phyloP scores from a whole-genome alignment of 192 early-diverging fungal species.

The Paraglomus occultum region DNA sequence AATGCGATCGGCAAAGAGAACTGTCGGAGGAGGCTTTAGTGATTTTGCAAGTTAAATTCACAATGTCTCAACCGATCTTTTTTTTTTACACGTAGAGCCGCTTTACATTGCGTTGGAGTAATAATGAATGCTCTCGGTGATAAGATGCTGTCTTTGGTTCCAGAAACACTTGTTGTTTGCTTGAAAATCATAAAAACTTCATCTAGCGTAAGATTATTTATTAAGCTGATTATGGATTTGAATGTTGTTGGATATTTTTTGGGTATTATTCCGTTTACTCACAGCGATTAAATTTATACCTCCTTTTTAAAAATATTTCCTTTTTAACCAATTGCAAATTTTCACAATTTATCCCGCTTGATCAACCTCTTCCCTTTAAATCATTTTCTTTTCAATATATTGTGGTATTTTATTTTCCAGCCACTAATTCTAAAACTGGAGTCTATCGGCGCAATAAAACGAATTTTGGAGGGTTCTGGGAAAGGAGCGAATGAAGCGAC shows the following conservation, averaged over 20 bases:
- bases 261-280: no score
- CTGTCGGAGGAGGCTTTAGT: no score
- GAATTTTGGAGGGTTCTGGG: constrained; percentile 71
- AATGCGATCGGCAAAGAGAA: no score
- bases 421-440: constrained; percentile 64
- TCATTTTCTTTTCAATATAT: no score
- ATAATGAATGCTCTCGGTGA: constrained; percentile 74
- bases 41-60: no score
- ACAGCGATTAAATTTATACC: no score
- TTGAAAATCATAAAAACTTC: constrained; percentile 64
- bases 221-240: neutral
- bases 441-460: constrained; percentile 59
- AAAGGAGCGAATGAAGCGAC: constrained; percentile 66
- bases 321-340: no score
- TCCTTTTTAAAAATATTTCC: no score
- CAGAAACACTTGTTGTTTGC: constrained; percentile 60
- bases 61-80: no score
- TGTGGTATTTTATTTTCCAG: constrained; percentile 31
- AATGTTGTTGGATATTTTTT: no score
- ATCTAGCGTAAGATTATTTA: constrained; percentile 43
- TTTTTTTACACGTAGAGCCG: constrained; percentile 49
- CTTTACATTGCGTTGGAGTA: constrained; percentile 71
- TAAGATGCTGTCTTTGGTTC: constrained; percentile 70
- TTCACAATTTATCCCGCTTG: neutral
- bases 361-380: neutral